Conservation (phyloP, 2,329 filamentous ascomycete species). For the Phialemoniopsis sp. region DNA sequence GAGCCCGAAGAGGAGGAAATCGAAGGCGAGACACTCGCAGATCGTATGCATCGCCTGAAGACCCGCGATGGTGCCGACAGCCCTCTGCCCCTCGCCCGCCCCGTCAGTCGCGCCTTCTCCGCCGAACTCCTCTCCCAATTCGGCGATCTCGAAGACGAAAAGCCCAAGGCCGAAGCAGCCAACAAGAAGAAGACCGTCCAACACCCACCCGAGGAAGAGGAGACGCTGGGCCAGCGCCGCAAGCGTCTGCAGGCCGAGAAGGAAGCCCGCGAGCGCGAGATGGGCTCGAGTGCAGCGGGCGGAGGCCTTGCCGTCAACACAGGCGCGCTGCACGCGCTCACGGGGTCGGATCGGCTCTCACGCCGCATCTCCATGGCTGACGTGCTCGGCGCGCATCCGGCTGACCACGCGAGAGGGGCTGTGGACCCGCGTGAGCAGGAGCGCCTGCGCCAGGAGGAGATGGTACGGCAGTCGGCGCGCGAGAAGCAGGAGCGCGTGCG, state of each 20-base stretch:
- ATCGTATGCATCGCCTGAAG: constrained; percentile 61
- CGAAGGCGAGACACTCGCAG: constrained; percentile 63
- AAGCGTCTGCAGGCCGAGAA: constrained; percentile 67
- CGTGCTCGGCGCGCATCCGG: constrained; percentile 42
- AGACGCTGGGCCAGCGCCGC: constrained; percentile 75
- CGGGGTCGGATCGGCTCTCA: constrained; percentile 22
- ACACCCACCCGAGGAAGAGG: constrained; percentile 52
- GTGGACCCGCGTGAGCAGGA: constrained; percentile 34
- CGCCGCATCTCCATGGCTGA: constrained; percentile 55
- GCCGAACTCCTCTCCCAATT: constrained; percentile 65
- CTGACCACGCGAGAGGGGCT: constrained; percentile 19
- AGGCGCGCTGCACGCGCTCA: constrained; percentile 5
- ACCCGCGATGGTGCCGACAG: constrained; percentile 45
- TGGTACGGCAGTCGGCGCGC: constrained; percentile 31
- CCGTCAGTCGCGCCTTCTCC: constrained; percentile 64
- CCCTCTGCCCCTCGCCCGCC: constrained; percentile 47
- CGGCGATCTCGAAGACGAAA: constrained; percentile 42
- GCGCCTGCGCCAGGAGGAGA: constrained; percentile 33
- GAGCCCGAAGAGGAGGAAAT: constrained; percentile 42
- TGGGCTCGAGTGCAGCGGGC: constrained; percentile 28
- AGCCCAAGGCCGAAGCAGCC: constrained; percentile 13
- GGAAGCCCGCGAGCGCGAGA: constrained; percentile 58
- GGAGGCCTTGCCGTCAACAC: constrained; percentile 4
- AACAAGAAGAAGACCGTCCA: constrained; percentile 24
- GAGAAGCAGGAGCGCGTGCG: constrained; percentile 37